Percentiles rank a stretch among this genome's conserved stretches.
These are phyloP conservation scores for Haemoproteus tartakovskyi DNA, from an alignment of 169 alveolate species.

Conservation along the genomic window DNA sequence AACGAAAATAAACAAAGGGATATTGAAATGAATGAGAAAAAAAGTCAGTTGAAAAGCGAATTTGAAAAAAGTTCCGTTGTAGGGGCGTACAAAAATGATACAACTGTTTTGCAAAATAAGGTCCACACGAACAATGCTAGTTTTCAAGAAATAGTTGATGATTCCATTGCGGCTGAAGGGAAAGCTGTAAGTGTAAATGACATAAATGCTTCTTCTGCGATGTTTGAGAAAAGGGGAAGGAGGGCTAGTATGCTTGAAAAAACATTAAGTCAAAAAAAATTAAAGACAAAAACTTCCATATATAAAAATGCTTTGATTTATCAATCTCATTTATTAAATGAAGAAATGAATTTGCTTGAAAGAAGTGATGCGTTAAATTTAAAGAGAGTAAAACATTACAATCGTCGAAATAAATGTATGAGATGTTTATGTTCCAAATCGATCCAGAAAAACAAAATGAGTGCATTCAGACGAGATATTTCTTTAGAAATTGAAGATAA, in stretches of 20 bases:
- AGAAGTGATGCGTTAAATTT: too few species aligned
- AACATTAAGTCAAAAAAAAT: too few species aligned
- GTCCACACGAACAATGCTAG: too few species aligned
- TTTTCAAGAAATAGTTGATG: too few species aligned
- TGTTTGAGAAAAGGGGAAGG: too few species aligned
- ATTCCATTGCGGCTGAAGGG: too few species aligned
- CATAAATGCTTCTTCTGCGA: too few species aligned
- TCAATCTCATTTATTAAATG: slow-evolving; percentile 39
- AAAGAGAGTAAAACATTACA: slow-evolving; percentile 19
- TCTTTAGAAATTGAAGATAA: slow-evolving; percentile 50
- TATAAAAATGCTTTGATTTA: slow-evolving; percentile 8
- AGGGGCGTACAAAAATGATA: neutral
- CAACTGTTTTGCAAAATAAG: too few species aligned
- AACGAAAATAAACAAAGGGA: neutral
- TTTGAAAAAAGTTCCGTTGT: too few species aligned
- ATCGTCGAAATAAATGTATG: neutral
- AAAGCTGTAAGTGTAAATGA: too few species aligned
- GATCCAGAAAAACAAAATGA: slow-evolving; percentile 27
- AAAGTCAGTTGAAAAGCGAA: neutral
- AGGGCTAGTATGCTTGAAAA: too few species aligned
- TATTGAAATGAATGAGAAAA: neutral
- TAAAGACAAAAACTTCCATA: too few species aligned
- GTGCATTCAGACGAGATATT: slow-evolving; percentile 18
- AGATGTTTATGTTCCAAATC: slow-evolving; percentile 15
- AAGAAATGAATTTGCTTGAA: slow-evolving; percentile 37